Conservation (phyloP, 495 filamentous ascomycete genomes). For the Parachaetomium inaequale region DNA sequence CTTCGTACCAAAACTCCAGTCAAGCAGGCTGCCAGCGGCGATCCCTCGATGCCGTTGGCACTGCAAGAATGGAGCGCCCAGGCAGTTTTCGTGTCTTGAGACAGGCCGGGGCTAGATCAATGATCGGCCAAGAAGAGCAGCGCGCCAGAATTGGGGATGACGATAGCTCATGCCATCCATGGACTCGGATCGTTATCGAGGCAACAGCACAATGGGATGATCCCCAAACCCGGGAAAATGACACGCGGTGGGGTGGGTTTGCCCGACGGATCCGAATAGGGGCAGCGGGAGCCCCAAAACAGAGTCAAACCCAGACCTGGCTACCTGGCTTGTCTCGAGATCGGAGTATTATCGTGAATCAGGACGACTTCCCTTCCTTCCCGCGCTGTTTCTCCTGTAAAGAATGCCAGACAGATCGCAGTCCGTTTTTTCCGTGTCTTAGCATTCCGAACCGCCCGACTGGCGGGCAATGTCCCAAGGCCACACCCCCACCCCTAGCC, state of each 20-base stretch:
- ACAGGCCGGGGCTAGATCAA: not conserved
- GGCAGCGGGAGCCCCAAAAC: not conserved
- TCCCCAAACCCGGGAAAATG: not conserved
- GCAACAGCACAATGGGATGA: not conserved
- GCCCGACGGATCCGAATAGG: not conserved
- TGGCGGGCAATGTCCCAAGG: not conserved
- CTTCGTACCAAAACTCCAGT: not conserved
- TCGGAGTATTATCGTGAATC: not conserved
- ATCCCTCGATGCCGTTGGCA: not conserved
- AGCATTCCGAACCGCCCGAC: constrained; percentile 4
- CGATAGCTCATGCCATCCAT: not conserved
- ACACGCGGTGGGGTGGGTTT: not conserved
- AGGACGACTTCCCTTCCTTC: not conserved
- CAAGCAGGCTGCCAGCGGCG: not conserved
- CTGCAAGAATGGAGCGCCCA: not conserved
- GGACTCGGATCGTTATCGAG: not conserved
- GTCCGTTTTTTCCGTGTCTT: not conserved
- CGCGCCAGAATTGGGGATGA: not conserved
- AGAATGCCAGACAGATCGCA: constrained; percentile 9
- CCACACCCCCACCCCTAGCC: not conserved
- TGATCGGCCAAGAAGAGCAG: not conserved
- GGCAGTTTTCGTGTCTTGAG: constrained; percentile 8
- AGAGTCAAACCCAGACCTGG: not conserved
- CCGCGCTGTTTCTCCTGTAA: constrained; percentile 7
- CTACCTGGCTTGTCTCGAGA: not conserved